A percentile compares a stretch with the other conserved stretches of the same genome.
Conservation (phyloP, 1,284 basidiomycete species). For the Xerocomus amazonicus region DNA sequence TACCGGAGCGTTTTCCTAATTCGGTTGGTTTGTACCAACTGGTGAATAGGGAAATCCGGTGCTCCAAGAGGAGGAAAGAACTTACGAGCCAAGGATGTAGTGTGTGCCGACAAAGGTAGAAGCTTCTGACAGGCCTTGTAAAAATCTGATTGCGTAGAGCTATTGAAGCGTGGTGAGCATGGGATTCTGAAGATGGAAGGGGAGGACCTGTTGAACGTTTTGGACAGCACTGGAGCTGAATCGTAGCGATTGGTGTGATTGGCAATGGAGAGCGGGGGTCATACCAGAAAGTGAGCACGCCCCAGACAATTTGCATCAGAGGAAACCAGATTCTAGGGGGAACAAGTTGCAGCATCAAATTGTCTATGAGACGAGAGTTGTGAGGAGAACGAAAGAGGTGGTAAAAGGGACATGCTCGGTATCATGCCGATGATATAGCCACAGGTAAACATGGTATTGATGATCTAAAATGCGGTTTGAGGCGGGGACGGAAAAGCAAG, state of each 20-base stretch:
- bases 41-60: background rate
- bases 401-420: too few species aligned
- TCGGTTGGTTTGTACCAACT: constrained; percentile 71
- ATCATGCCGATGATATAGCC: too few species aligned
- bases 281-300: constrained; percentile 59
- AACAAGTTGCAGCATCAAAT: too few species aligned
- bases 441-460: too few species aligned
- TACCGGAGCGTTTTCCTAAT: constrained; percentile 66
- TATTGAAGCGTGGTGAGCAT: constrained; percentile 29
- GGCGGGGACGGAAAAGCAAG: too few species aligned
- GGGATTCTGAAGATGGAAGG: background rate
- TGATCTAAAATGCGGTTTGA: too few species aligned
- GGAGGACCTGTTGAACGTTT: constrained; percentile 51
- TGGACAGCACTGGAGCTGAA: constrained; percentile 53
- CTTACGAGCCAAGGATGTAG: constrained; percentile 67
- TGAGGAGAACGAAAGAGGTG: too few species aligned
- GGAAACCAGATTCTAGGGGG: too few species aligned
- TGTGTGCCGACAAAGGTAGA: constrained; percentile 76
- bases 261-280: constrained; percentile 2
- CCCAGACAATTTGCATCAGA: constrained; percentile 62
- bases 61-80: constrained; percentile 4
- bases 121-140: constrained; percentile 70
- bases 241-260: background rate
- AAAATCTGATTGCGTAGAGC: constrained; percentile 70
- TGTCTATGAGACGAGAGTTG: too few species aligned